Conservation (phyloP, 139 green algal genomes). For the Haematococcus sp. region DNA sequence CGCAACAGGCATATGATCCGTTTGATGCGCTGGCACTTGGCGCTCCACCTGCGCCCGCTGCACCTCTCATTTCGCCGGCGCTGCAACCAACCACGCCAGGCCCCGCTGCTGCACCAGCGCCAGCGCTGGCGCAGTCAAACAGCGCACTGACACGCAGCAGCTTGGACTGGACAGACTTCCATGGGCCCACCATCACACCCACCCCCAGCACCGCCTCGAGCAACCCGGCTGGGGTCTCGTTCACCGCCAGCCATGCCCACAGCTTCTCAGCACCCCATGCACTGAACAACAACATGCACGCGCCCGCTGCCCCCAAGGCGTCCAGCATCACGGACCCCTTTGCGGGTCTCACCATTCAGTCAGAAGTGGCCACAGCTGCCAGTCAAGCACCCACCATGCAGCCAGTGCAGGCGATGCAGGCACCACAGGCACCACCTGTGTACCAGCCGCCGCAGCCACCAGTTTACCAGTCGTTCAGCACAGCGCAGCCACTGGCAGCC, state of each 20-base stretch:
- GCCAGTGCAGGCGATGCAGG: no score
- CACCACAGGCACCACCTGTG: not conserved
- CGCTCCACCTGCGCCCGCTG: not conserved
- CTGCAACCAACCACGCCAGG: not conserved
- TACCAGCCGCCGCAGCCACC: slow-evolving; percentile 8
- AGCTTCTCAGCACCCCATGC: no score
- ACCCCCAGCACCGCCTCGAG: not conserved
- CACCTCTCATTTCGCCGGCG: not conserved
- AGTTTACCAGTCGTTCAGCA: not conserved
- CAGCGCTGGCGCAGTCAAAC: not conserved
- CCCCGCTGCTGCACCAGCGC: no score
- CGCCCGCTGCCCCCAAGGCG: no score
- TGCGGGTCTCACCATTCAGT: no score
- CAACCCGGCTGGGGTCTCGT: not conserved
- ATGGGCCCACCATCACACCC: slow-evolving; percentile 4
- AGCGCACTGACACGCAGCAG: not conserved
- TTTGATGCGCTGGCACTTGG: slow-evolving; percentile 3
- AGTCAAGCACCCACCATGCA: no score
- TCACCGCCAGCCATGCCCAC: not conserved
- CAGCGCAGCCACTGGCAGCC: not conserved
- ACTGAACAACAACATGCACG: no score
- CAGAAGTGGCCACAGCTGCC: no score
- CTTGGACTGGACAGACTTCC: slow-evolving; percentile 35
- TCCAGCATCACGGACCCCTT: no score
- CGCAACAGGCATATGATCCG: slow-evolving; percentile 4